Conservation (phyloP, 1,139 yeast genomes). For the Suhomyces maxii region DNA sequence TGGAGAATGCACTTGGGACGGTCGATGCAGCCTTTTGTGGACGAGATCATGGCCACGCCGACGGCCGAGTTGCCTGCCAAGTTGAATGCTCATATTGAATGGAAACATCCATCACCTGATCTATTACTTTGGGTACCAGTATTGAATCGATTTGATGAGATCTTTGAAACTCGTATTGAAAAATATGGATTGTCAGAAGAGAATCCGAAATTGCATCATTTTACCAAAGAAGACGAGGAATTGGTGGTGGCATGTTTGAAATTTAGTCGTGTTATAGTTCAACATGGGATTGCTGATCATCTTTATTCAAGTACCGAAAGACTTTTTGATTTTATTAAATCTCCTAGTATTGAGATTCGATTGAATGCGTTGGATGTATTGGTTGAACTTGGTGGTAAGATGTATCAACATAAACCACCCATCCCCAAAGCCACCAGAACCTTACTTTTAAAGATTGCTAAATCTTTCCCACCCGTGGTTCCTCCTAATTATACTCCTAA, state of each 20-base stretch:
- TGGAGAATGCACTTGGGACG: slow-evolving; percentile 34
- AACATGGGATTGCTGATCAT: slow-evolving; percentile 66
- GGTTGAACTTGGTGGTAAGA: slow-evolving; percentile 53
- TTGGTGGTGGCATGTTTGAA: slow-evolving; percentile 54
- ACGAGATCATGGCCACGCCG: slow-evolving; percentile 31
- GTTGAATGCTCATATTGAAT: slow-evolving; percentile 33
- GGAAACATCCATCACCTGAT: slow-evolving; percentile 76
- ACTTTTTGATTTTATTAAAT: slow-evolving; percentile 58
- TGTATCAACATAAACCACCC: slow-evolving; percentile 26
- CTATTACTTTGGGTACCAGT: slow-evolving; percentile 76
- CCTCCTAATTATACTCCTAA: slow-evolving; percentile 39
- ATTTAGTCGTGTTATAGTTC: slow-evolving; percentile 65
- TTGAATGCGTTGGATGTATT: slow-evolving; percentile 66
- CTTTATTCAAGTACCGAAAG: slow-evolving; percentile 69
- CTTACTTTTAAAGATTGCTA: slow-evolving; percentile 53
- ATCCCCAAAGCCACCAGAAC: slow-evolving; percentile 45
- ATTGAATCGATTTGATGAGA: slow-evolving; percentile 70
- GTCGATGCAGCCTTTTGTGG: slow-evolving; percentile 41
- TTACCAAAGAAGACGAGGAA: slow-evolving; percentile 46
- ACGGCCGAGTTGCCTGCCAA: slow-evolving; percentile 32
- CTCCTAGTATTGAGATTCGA: slow-evolving; percentile 60
- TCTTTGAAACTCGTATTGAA: slow-evolving; percentile 53
- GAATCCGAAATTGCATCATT: slow-evolving; percentile 44
- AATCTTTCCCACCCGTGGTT: slow-evolving; percentile 52
- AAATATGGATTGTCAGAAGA: slow-evolving; percentile 57